These are phyloP conservation scores for Fusarium sp. DNA, from an alignment of 2,329 filamentous ascomycete genomes.

Conservation along the genomic window DNA sequence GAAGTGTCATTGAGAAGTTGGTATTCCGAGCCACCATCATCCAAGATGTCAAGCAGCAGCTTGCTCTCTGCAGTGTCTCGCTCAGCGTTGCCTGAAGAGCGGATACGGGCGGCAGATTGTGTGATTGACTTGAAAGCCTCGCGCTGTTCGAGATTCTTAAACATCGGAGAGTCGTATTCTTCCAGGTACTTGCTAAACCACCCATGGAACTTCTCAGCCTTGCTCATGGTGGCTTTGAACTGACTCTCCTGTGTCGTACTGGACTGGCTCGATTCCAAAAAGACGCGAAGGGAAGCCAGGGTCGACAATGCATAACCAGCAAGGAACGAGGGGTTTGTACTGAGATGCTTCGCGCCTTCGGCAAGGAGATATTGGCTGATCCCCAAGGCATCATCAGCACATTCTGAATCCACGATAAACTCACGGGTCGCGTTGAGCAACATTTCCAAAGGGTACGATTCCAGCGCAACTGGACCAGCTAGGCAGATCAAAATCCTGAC, in stretches of 20 bases:
- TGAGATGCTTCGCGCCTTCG: conserved; percentile 74
- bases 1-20: conserved; percentile 78
- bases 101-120: conserved; percentile 74
- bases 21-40: conserved; percentile 73
- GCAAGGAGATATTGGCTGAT: conserved; percentile 86
- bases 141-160: conserved; percentile 61
- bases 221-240: conserved; percentile 80
- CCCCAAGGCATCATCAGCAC: conserved; percentile 90
- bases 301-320: conserved; percentile 84
- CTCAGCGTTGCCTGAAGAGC: conserved; percentile 75
- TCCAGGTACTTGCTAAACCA: conserved; percentile 82
- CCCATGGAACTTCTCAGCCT: conserved; percentile 78
- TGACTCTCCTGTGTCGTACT: conserved; percentile 89
- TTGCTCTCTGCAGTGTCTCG: conserved; percentile 81
- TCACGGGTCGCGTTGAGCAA: conserved; percentile 82
- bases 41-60: conserved; percentile 82
- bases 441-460: conserved; percentile 91
- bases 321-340: conserved; percentile 77
- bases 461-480: conserved; percentile 77
- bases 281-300: conserved; percentile 80
- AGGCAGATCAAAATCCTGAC: conserved; percentile 84
- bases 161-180: conserved; percentile 67
- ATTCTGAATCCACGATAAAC: conserved; percentile 85
- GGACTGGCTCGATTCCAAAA: conserved; percentile 79
- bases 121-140: conserved; percentile 76